These are phyloP conservation scores for Podospora pseudoanserina DNA, from an alignment of 495 filamentous ascomycete genomes.

Conservation along the genomic window DNA sequence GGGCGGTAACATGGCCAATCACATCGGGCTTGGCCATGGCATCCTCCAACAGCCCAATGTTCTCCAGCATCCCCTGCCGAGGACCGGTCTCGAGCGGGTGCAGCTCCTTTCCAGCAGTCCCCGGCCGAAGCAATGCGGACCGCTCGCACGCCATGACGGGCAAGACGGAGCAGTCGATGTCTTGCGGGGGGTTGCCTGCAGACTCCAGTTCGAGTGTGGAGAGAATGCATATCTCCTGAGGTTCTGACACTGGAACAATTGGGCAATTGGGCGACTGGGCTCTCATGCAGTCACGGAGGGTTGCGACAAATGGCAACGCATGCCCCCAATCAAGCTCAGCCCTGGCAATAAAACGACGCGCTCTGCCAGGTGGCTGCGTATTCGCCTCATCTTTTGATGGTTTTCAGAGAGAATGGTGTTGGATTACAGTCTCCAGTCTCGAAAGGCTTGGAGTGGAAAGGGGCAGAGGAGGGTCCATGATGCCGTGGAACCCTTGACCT, in stretches of 20 bases:
- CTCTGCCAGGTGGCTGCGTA: slow-evolving; percentile 18
- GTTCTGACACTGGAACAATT: slow-evolving; percentile 14
- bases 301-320: background rate
- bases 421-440: background rate
- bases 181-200: slow-evolving; percentile 8
- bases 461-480: background rate
- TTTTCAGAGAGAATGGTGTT: background rate
- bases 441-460: slow-evolving; percentile 4
- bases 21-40: slow-evolving; percentile 18
- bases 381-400: background rate
- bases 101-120: slow-evolving; percentile 13
- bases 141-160: slow-evolving; percentile 1
- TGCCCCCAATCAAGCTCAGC: slow-evolving; percentile 3
- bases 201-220: slow-evolving; percentile 8
- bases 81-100: slow-evolving; percentile 11
- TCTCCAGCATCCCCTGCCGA: slow-evolving; percentile 25
- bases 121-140: slow-evolving; percentile 12
- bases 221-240: slow-evolving; percentile 6
- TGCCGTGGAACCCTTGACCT: slow-evolving; percentile 6
- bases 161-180: background rate
- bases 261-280: slow-evolving; percentile 23
- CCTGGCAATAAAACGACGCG: background rate
- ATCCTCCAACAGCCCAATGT: slow-evolving; percentile 19
- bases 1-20: slow-evolving; percentile 47
- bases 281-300: slow-evolving; percentile 19